Evolutionary conservation across 2,329 filamentous ascomycete species (phyloP).

Genomic region (Microascus cirrosus): DNA sequence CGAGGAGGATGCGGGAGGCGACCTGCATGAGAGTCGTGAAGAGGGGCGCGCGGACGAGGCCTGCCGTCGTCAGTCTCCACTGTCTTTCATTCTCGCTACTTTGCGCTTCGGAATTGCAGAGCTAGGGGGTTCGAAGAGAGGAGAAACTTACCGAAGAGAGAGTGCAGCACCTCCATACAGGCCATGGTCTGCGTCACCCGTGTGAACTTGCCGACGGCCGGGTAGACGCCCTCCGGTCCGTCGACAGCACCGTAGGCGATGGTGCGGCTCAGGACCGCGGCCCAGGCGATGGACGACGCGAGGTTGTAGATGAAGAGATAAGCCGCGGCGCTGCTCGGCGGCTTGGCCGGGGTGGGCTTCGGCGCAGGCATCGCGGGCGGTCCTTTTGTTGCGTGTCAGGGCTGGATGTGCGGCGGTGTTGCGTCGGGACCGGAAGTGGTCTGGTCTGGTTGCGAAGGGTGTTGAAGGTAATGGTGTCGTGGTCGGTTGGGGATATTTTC

Average conservation of each 20-base stretch:
- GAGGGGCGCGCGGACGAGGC: conserved; percentile 75
- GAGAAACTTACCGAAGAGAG: conserved; percentile 51
- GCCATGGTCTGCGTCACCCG: conserved; percentile 79
- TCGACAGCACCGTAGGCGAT: conserved; percentile 37
- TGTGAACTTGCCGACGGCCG: conserved; percentile 53
- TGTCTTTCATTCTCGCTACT: background rate
- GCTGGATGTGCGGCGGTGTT: background rate
- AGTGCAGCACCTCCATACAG: conserved; percentile 73
- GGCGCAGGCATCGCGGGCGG: conserved; percentile 12
- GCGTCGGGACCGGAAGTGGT: background rate
- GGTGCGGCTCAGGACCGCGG: conserved; percentile 61
- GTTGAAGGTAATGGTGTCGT: background rate
- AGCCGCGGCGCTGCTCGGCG: background rate
- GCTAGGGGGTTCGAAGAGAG: background rate
- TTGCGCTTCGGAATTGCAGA: background rate
- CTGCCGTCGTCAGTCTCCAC: conserved; percentile 26
- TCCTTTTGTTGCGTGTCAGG: background rate
- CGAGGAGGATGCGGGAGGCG: conserved; percentile 71
- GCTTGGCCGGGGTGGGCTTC: background rate
- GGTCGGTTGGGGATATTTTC: conserved; percentile 1
- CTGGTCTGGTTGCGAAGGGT: background rate
- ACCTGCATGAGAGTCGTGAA: conserved; percentile 87
- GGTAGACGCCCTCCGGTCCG: conserved; percentile 49
- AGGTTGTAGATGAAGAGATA: conserved; percentile 86
- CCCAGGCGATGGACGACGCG: conserved; percentile 67